These are phyloP conservation scores for Flaveria trinervia DNA, from an alignment of 129 eudicot species.

Conservation along the genomic window DNA sequence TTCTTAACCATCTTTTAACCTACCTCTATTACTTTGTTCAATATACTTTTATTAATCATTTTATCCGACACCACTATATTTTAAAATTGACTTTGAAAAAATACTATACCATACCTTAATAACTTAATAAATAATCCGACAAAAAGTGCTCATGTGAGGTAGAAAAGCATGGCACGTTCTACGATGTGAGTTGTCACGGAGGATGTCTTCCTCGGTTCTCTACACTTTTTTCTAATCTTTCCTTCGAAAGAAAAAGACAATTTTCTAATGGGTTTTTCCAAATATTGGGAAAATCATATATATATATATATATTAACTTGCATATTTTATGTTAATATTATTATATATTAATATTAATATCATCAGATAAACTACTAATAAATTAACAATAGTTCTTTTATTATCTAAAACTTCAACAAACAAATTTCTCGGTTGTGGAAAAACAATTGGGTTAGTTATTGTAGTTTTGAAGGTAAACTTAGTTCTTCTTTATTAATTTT, in stretches of 20 bases:
- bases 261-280: not conserved
- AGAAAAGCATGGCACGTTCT: slow-evolving; percentile 32
- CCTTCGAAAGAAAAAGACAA: not conserved
- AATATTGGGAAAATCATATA: not conserved
- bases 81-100: not conserved
- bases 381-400: not conserved
- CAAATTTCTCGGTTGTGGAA: no score
- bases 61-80: not conserved
- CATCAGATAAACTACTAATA: not conserved
- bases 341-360: not conserved
- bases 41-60: not conserved
- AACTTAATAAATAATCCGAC: slow-evolving; percentile 18
- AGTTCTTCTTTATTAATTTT: no score
- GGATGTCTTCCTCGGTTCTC: slow-evolving; percentile 38
- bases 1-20: no score
- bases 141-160: slow-evolving; percentile 28
- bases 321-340: not conserved
- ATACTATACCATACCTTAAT: not conserved
- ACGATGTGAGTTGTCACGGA: slow-evolving; percentile 40
- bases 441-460: no score
- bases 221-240: slow-evolving; percentile 1
- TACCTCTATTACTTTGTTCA: not conserved
- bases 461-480: no score
- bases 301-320: no score
- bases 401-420: not conserved